Evolutionary conservation across 257 asterid species (phyloP), one percentile per base, ranked within the genome.

Genomic region (Prunella vulgaris): DNA sequence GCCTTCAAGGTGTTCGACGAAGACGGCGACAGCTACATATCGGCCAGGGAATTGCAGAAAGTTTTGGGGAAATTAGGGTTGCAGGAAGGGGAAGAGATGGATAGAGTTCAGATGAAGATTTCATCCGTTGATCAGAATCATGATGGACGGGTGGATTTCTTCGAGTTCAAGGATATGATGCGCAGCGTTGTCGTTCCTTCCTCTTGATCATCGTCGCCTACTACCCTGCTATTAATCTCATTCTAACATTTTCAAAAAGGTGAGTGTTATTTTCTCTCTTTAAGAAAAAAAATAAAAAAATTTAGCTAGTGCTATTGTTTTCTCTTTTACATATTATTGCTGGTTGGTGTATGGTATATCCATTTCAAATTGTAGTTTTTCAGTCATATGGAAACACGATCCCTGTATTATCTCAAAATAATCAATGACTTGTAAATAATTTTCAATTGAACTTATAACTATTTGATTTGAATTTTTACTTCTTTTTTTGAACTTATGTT

Each of bases 111-210:
- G 81, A 66, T 52, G 89, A 90, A 87, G 96, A 90, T 90, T 4
- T 90, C 95, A 0, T 78, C 89, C 4, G 93, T 87, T 3, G 96
- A 89, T 48, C 81, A 56, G 69, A 84, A 89, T 60, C 82, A 72
- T 5, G 96, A 87, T 22, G 96, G 96, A 1, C 86, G 78, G 2
- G 96, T 90, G 3, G 95, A 87, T 69, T 90, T 87, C 74, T 57
- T 78, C 5, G 96, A 90, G 76, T 90, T 90, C 72, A 90, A 85
- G 84, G 86, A 90, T 25, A 90, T 90, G 96, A 90, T 90, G 96
- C 88, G 90, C 51, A 78, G 18, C 46, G 79, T 77, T 10, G 21
- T 60, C 9, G 64, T 80, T 38, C 75, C 75, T 18, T 70, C 77
- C 3, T 76, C 74, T 9, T 68, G 33, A 68, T 32, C 35, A 27